Conservation (phyloP, 2,329 filamentous ascomycete genomes). For the Aureobasidium sp. region DNA sequence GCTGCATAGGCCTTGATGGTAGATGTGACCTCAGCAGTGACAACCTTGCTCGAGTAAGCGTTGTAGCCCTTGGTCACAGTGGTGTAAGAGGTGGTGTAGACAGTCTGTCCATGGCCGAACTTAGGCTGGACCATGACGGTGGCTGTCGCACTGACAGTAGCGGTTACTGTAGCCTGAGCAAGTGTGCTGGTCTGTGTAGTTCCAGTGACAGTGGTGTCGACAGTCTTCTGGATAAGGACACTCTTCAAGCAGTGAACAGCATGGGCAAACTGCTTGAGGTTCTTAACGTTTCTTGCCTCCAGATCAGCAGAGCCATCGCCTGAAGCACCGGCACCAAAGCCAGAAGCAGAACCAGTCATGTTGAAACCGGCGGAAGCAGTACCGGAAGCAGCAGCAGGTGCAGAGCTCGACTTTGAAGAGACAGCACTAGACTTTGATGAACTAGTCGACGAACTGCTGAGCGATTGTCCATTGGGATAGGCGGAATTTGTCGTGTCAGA, state of each 20-base stretch:
- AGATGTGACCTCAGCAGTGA: slow-evolving; percentile 12
- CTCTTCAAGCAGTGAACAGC: slow-evolving; percentile 13
- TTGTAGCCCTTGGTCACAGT: slow-evolving; percentile 15
- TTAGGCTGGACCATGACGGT: slow-evolving; percentile 1
- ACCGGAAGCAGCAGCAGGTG: not conserved
- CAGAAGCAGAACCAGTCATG: not conserved
- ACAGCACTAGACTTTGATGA: not conserved
- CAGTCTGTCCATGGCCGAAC: slow-evolving; percentile 3
- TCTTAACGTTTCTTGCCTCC: not conserved
- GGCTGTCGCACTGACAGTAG: slow-evolving; percentile 13
- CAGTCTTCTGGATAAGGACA: slow-evolving; percentile 7
- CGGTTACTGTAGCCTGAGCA: slow-evolving; percentile 7
- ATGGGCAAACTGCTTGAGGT: slow-evolving; percentile 5
- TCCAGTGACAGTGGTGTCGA: slow-evolving; percentile 2
- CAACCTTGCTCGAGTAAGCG: slow-evolving; percentile 3
- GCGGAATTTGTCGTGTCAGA: no score
- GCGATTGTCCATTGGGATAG: not conserved
- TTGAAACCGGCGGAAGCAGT: not conserved
- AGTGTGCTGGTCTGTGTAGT: slow-evolving; percentile 12
- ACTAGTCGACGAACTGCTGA: not conserved
- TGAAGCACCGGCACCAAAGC: not conserved
- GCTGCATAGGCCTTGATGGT: slow-evolving; percentile 15
- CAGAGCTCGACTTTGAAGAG: not conserved
- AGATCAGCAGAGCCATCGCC: not conserved
- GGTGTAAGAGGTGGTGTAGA: slow-evolving; percentile 3